Evolutionary conservation across 1,139 yeast genomes (phyloP).

Genomic region (Yamadazyma conglobata): DNA sequence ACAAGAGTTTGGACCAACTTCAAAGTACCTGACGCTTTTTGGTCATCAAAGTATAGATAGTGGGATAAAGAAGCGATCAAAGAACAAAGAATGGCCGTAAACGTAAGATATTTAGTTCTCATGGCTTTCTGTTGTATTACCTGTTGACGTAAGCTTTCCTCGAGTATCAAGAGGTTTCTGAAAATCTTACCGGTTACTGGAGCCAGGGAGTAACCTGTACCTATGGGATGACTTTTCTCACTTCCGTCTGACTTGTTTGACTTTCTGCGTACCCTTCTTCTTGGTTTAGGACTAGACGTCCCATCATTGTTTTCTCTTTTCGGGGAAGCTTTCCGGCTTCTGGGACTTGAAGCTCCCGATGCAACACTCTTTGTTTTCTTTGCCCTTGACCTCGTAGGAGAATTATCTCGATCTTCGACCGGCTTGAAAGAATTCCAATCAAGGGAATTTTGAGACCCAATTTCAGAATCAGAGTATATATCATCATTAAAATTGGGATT

Average conservation of each 20-base stretch:
- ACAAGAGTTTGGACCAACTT: slow-evolving; percentile 57
- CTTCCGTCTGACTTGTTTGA: slow-evolving; percentile 29
- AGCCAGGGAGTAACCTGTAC: slow-evolving; percentile 40
- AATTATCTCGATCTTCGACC: slow-evolving; percentile 5
- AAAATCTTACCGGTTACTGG: slow-evolving; percentile 72
- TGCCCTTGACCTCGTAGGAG: slow-evolving; percentile 13
- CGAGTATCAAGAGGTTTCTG: slow-evolving; percentile 75
- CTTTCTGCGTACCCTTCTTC: slow-evolving; percentile 28
- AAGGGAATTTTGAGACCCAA: slow-evolving; percentile 34
- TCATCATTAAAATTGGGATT: slow-evolving; percentile 24
- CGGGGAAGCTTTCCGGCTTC: slow-evolving; percentile 9
- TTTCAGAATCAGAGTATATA: slow-evolving; percentile 38
- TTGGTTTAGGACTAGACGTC: slow-evolving; percentile 21
- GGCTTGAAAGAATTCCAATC: slow-evolving; percentile 14
- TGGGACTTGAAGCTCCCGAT: slow-evolving; percentile 3
- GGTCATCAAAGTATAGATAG: slow-evolving; percentile 32
- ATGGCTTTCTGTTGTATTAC: slow-evolving; percentile 67
- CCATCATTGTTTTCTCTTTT: slow-evolving; percentile 17
- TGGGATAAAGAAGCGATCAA: slow-evolving; percentile 41
- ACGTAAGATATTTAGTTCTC: slow-evolving; percentile 70
- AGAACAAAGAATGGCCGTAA: slow-evolving; percentile 53
- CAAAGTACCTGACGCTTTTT: slow-evolving; percentile 23
- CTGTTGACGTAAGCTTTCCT: slow-evolving; percentile 80
- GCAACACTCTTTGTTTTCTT: slow-evolving; percentile 9
- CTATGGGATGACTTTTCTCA: slow-evolving; percentile 23